Evolutionary conservation across 495 filamentous ascomycete genomes (phyloP), one percentile per base, ranked within the genome.

Genomic region (Podospora conica): DNA sequence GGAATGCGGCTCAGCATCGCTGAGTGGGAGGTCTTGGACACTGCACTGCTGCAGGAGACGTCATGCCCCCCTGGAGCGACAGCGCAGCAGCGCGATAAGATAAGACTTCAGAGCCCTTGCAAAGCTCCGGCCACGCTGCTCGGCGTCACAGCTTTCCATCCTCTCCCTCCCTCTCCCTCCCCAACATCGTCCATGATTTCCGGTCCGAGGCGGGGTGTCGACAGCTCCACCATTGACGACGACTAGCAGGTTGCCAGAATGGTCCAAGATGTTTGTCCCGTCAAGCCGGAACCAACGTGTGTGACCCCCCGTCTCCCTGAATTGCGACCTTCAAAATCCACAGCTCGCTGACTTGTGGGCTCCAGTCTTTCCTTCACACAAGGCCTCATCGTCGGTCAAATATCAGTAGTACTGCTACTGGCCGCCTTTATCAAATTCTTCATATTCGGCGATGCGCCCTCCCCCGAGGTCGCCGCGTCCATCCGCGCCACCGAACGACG

Each of bases 361-460:
- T 58, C 62, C 70, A 95, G 91, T 27, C 83, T 94, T 69, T 93
- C 92, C 22, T 97, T 96, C 78, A 94, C 90, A 10, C 91, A 96
- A 78, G 95, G 95, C 25, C 90, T 98, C 69, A 86, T 98, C 66
- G 83, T 97, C 58, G 95, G 95, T 57, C 95, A 98, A 76, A 83
- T 98, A 64, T 95, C 92, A 29, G 88, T 98, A 28, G 89, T 96
- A 4, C 81, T 98, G 27, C 79, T 98, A 63, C 86, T 98, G 66
- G 91, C 91, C 59, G 89, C 88, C 69, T 98, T 98, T 81, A 98
- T 98, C 78, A 96, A 96, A 78, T 98, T 97, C 86, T 98, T 98
- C 87, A 97, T 98, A 77, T 98, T 98, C 71, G 95, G 95, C 71
- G 94, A 98, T 73, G 85, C 91, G 27, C 92, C 94, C 0, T 90